phyloP scores from a whole-genome alignment of 257 asterid species.

The Orobanche coerulescens region DNA sequence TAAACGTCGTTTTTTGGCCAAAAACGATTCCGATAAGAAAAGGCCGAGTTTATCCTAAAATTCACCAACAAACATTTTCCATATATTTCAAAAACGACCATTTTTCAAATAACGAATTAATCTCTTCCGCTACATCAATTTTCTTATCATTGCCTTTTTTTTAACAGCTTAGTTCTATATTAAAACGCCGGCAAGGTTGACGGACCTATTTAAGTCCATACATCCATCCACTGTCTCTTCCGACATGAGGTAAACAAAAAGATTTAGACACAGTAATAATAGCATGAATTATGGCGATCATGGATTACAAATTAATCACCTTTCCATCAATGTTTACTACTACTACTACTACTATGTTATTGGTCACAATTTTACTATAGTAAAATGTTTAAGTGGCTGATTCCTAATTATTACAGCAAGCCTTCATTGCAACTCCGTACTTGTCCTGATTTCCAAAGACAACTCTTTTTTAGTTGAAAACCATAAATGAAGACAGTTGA shows the following conservation, averaged over 20 bases:
- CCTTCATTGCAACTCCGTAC: slow-evolving; percentile 29
- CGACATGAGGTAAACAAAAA: no score
- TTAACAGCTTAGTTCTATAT: no score
- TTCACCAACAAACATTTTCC: no score
- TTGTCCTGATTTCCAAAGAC: neutral
- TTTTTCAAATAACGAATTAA: no score
- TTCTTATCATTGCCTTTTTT: no score
- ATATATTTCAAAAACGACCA: no score
- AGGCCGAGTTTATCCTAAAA: no score
- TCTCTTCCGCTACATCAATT: no score
- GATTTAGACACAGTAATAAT: neutral
- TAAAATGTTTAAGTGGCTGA: neutral
- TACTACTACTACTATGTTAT: neutral
- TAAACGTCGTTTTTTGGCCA: no score
- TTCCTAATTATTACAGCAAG: slow-evolving; percentile 21
- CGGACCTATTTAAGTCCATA: neutral
- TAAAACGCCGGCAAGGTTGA: slow-evolving; percentile 24
- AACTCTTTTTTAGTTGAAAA: neutral
- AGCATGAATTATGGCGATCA: neutral
- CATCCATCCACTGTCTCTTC: neutral
- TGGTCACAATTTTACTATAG: neutral
- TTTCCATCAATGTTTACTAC: neutral
- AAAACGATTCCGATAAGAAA: no score
- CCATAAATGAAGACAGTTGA: slow-evolving; percentile 44
- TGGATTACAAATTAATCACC: neutral